Base-by-base conservation (phyloP, 2,329 filamentous ascomycete species). In the Reticulascus tulasneorum region DNA sequence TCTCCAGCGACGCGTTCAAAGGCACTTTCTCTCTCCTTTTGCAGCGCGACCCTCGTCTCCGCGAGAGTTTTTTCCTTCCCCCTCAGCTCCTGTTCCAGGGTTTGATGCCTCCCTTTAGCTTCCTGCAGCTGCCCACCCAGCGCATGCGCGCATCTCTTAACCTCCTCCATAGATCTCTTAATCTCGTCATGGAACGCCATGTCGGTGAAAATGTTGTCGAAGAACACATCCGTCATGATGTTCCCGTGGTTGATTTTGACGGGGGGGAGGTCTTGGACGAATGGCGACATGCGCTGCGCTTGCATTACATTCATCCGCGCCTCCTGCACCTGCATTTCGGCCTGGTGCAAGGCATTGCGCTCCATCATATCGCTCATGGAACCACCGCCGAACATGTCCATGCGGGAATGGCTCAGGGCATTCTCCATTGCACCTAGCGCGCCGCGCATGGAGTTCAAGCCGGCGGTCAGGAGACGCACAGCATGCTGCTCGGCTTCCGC, bases 201-300 rank as follows among this genome's bases (percentile, higher is more conserved):
- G 38, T 77, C 72, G 8, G 61, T 64, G 47, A 73, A 71, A 38
- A 75, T 64, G 32, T 74, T 75, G 47, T 77, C 69, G 45, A 76
- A 75, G n/a, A 76, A 58, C 3, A 77, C 59, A 40, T 77, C 71
- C 7, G 58, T 59, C 51, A 75, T 61, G 11, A 73, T 58, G 35
- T 53, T 61, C 1, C 69, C 67, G 25, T 66, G 59, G 1, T 66
- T 63, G 29, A 76, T 66, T 15, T 53, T 52, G 15, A 73, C 58
- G 0, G 50, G 37, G 6, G 62, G 63, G 34, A 77, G 52, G 4
- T 50, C 45, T 4, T 50, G 47, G 2, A 74, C 55, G 1, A 54
- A 41, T 0, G 62, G 63, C 3, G 66, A 65, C 11, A 63, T 49
- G 6, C 53, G 52, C 30, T 55, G 56, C 3, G 74, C 63, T 32